phyloP scores from a whole-genome alignment of 352 stramenopile genomes.

The Phytophthora multivora region DNA sequence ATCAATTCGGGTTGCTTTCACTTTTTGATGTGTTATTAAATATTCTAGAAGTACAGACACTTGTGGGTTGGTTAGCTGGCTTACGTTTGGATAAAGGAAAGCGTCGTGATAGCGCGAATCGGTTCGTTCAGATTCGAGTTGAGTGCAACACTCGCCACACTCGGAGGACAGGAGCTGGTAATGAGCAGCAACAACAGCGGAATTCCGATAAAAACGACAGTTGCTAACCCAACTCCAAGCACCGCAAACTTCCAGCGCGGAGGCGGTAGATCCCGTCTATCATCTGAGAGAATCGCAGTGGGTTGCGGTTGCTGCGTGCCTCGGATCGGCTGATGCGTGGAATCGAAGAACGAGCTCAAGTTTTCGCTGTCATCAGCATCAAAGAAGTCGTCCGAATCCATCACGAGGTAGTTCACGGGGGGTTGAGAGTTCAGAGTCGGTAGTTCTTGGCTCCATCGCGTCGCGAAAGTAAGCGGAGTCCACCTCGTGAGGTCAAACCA shows the following conservation, averaged over 20 bases:
- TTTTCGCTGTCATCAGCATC: conserved; percentile 13
- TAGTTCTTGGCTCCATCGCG: not conserved
- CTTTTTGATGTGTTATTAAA: not conserved
- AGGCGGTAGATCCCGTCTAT: conserved; percentile 14
- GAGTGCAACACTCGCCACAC: conserved; percentile 40
- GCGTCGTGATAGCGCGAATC: conserved; percentile 28
- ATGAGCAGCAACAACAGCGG: conserved; percentile 27
- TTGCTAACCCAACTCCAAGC: conserved; percentile 3
- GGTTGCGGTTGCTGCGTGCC: conserved; percentile 22
- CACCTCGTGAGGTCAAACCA: conserved; percentile 38
- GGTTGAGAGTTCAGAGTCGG: conserved; percentile 7
- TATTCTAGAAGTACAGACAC: conserved; percentile 1
- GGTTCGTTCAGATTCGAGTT: conserved; percentile 51
- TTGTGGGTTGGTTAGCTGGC: no score
- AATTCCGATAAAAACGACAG: conserved; percentile 11
- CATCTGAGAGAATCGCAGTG: conserved; percentile 23
- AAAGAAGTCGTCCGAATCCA: conserved; percentile 25
- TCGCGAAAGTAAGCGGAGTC: conserved; percentile 16
- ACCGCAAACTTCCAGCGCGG: conserved; percentile 13
- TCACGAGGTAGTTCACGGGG: conserved; percentile 30
- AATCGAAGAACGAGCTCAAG: conserved; percentile 32
- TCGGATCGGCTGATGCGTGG: conserved; percentile 22
- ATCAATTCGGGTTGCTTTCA: not conserved
- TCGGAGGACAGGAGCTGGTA: conserved; percentile 23
- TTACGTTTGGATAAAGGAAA: conserved; percentile 9